Conservation (phyloP, 441 rosid species). For the Erysimum cheiri region DNA sequence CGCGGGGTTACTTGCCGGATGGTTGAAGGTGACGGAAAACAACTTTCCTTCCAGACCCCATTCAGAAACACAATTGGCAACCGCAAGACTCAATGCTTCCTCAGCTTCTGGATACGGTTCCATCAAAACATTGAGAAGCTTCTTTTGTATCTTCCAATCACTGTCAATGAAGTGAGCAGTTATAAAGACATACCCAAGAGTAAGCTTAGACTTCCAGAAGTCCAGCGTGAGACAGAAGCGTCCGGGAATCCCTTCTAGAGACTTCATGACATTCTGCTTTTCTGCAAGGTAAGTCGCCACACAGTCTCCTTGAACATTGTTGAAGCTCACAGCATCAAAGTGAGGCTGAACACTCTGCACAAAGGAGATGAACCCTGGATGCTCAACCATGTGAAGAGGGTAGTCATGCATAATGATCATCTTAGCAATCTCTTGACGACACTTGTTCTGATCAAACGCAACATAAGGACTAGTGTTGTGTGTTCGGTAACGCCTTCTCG, state of each 20-base stretch:
- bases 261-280: conserved; percentile 76
- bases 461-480: conserved; percentile 48
- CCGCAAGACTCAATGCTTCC: conserved; percentile 74
- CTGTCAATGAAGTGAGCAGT: conserved; percentile 81
- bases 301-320: conserved; percentile 87
- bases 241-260: conserved; percentile 74
- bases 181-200: conserved; percentile 72
- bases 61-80: conserved; percentile 81
- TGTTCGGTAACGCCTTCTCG: conserved; percentile 75
- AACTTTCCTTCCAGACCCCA: conserved; percentile 84
- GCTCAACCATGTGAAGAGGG: conserved; percentile 94
- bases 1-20: conserved; percentile 57
- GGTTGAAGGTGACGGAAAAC: conserved; percentile 73
- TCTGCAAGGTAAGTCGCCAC: conserved; percentile 83
- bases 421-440: conserved; percentile 78
- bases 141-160: conserved; percentile 81
- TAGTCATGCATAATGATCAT: conserved; percentile 92
- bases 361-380: conserved; percentile 73
- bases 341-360: conserved; percentile 82
- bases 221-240: conserved; percentile 79
- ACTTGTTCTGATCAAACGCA: conserved; percentile 76
- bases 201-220: conserved; percentile 72
- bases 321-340: conserved; percentile 69
- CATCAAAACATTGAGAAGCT: conserved; percentile 83
- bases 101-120: conserved; percentile 87